phyloP scores from a whole-genome alignment of 1,139 yeast genomes.

The Blastobotrys buckinghamii region DNA sequence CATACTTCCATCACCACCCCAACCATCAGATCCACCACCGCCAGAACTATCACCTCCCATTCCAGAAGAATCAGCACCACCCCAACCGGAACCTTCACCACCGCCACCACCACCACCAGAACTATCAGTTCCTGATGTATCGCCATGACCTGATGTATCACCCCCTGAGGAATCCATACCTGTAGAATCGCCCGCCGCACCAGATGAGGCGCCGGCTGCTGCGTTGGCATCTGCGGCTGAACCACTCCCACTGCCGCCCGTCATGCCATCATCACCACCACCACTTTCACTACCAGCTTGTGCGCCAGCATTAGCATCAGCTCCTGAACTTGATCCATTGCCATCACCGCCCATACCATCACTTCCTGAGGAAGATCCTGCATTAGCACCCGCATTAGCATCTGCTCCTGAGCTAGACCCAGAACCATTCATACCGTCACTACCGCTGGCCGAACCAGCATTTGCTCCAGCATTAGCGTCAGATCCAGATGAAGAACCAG shows the following conservation, averaged over 20 bases:
- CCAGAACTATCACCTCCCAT: not conserved
- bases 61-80: not conserved
- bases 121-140: not conserved
- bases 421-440: not conserved
- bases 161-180: not conserved
- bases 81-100: not conserved
- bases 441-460: not conserved
- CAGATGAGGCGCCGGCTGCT: no score
- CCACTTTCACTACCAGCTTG: not conserved
- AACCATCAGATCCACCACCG: not conserved
- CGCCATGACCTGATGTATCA: not conserved
- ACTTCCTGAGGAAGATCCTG: not conserved
- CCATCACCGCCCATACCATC: not conserved
- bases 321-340: not conserved
- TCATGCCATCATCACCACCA: not conserved
- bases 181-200: not conserved
- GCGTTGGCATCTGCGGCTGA: no score
- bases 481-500: not conserved
- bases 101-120: not conserved
- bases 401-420: not conserved
- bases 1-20: not conserved
- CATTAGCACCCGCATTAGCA: not conserved
- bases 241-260: no score
- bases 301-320: not conserved
- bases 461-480: not conserved